phyloP scores from a whole-genome alignment of 192 early-diverging fungal genomes.

The Backusella morwellensis region DNA sequence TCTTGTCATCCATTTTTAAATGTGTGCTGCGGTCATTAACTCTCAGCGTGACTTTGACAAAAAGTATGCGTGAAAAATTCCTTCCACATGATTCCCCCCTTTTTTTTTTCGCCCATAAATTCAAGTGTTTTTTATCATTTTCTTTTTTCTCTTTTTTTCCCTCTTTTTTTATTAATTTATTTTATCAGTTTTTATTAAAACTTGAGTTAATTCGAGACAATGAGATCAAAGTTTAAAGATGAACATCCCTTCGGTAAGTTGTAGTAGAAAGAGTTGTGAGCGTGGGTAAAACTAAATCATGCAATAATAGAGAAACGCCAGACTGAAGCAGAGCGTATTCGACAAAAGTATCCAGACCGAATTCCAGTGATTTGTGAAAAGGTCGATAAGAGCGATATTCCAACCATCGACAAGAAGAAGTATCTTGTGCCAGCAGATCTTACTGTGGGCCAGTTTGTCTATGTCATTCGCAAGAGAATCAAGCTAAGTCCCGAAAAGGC shows the following conservation, averaged over 20 bases:
- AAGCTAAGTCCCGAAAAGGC: conserved; percentile 97
- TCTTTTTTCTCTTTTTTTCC: not conserved
- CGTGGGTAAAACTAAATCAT: not conserved
- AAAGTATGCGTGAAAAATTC: not conserved
- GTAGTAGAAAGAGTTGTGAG: not conserved
- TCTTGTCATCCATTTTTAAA: not conserved
- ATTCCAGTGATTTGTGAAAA: conserved; percentile 93
- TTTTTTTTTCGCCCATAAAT: not conserved
- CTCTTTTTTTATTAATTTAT: not conserved
- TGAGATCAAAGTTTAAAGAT: conserved; percentile 93
- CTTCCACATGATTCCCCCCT: not conserved
- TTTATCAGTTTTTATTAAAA: not conserved
- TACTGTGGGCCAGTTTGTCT: conserved; percentile 97
- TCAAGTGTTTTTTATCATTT: not conserved
- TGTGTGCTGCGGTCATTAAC: conserved; percentile 1
- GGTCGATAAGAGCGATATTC: conserved; percentile 97
- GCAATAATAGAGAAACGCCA: conserved; percentile 83
- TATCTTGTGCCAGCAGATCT: conserved; percentile 96
- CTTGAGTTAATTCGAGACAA: conserved; percentile 7
- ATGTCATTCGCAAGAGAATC: conserved; percentile 95
- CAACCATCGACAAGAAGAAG: conserved; percentile 98
- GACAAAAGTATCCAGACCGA: conserved; percentile 93
- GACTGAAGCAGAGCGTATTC: conserved; percentile 93
- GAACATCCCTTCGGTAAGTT: conserved; percentile 89
- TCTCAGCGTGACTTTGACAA: conserved; percentile 1